A percentile compares a stretch with the other conserved stretches of the same genome.
Conservation (phyloP, 73 alveolate genomes). For the Paraurostyla sp. region DNA sequence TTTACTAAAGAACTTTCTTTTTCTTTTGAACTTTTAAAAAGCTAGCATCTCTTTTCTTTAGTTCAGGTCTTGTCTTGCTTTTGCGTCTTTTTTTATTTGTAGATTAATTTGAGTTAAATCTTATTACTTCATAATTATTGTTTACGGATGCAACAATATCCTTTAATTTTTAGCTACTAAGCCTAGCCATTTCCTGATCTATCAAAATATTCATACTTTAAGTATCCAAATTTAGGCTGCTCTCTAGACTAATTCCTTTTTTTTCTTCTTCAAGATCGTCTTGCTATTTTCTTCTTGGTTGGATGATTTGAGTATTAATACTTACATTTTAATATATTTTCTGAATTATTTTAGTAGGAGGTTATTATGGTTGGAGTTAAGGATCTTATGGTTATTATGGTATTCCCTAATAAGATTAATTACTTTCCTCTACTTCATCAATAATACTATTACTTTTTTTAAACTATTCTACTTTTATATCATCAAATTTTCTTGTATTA, state of each 20-base stretch:
- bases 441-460: too few species aligned
- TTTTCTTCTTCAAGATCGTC: not conserved
- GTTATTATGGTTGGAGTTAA: too few species aligned
- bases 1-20: not conserved
- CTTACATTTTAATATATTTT: slow-evolving; percentile 21
- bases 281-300: not conserved
- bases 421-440: too few species aligned
- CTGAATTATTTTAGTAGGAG: not conserved
- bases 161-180: too few species aligned
- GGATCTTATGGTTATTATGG: not conserved
- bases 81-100: too few species aligned
- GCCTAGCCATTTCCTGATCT: too few species aligned
- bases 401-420: not conserved
- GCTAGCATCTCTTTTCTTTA: not conserved
- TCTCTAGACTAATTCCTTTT: not conserved
- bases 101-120: too few species aligned
- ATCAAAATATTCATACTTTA: too few species aligned
- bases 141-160: too few species aligned
- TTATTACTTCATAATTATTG: too few species aligned
- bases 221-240: too few species aligned
- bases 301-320: not conserved
- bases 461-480: slow-evolving; percentile 10
- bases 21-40: not conserved
- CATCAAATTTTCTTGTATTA: not conserved
- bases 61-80: too few species aligned